phyloP scores from a whole-genome alignment of 306 rosid species.

The Phaseolus lunatus region DNA sequence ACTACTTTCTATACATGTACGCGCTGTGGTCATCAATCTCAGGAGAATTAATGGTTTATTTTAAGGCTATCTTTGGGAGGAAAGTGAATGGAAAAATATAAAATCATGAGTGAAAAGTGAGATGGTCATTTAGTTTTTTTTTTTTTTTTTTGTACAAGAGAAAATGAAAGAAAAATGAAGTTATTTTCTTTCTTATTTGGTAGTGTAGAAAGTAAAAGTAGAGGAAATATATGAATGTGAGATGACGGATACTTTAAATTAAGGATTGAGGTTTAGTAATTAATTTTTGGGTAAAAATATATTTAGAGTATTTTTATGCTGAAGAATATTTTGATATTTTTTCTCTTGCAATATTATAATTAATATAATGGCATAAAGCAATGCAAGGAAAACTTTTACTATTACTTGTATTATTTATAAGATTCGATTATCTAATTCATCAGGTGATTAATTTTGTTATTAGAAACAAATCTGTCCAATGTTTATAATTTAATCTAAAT shows the following conservation, averaged over 20 bases:
- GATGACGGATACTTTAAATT: background rate
- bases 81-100: background rate
- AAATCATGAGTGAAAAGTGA: background rate
- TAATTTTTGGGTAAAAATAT: background rate
- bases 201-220: background rate
- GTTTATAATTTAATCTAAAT: too few species aligned
- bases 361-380: too few species aligned
- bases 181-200: background rate
- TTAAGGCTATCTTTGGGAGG: background rate
- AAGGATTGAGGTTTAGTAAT: background rate
- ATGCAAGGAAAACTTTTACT: background rate
- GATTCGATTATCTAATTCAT: too few species aligned
- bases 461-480: too few species aligned
- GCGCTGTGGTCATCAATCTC: conserved; percentile 51
- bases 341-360: background rate
- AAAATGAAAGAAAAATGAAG: background rate
- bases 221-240: background rate
- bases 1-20: conserved; percentile 55
- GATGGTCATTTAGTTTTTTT: background rate
- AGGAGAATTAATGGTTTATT: conserved; percentile 42
- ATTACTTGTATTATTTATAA: background rate
- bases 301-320: background rate
- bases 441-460: too few species aligned
- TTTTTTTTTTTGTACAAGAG: background rate
- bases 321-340: background rate